Evolutionary conservation across 768 basidiomycete species (phyloP), one percentile per base, ranked within the genome.

Genomic region (Amanita muscaria): DNA sequence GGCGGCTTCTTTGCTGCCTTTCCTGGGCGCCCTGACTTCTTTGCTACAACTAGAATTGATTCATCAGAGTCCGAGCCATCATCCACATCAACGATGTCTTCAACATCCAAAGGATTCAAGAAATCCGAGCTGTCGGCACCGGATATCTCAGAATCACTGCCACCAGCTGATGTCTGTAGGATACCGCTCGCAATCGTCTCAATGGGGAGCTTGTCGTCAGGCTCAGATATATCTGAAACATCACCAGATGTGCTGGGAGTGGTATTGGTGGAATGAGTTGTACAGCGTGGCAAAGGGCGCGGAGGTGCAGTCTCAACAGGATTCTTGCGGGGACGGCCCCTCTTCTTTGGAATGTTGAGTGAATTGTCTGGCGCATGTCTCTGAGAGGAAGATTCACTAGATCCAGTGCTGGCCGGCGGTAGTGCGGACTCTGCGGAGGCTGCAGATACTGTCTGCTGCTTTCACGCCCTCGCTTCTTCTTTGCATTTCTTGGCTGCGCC

Each of bases 371-470:
- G 27, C 27, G 12, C 27, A 29, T 29, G 27, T 29, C 27, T 29
- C 27, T 6, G 27, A 29, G 27, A 29, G n/a, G n/a, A n/a, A n/a
- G n/a, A n/a, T n/a, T n/a, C n/a, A n/a, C n/a, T n/a, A 16, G 32
- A 33, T 33, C 16, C 16, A 36, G 14, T 19, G 23, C 22, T 24
- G 22, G 37, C 37, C 22, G 21, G 37, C 19, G 4, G 19, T 24
- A 39, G 37, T 39, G 37, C 18, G 21, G 37, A 39, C 19, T 18
- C 37, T 39, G 37, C 22, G 21, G 37, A 39, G 37, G 37, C 37
- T 39, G 37, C 37, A 39, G 37, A 39, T 21, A 22, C 37, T 19
- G 15, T 36, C 37, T 39, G 37, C 37, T 39, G 37, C 37, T 39
- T 39, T 39, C 22, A 22, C 12, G 37, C 22, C 37, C 14, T 39